Base-by-base conservation (phyloP, 352 stramenopile genomes). In the Phytopythium kandeliae region DNA sequence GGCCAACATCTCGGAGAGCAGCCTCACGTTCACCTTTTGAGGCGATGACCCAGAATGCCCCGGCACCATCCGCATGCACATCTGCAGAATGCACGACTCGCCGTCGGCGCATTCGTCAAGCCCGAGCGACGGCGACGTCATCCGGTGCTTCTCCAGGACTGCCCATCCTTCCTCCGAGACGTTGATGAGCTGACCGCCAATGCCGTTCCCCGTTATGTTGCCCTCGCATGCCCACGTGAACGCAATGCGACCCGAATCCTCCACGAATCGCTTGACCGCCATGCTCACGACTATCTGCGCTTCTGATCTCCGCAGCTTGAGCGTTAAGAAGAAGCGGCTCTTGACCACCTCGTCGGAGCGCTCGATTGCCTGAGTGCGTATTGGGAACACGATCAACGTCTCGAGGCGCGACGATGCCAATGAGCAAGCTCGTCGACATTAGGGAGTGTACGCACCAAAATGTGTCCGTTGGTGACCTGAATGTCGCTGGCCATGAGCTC, bases 121-220 rank as follows among this genome's bases (percentile, higher is more conserved):
- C 22, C 25, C 16, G 13, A 40, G 8, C n/a, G 44, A 33, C 26
- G 35, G 30, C 9, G 47, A 45, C 11, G 31, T 40, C 11, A 50
- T 37, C 2, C 21, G 19, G 26, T 54, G 25, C 19, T 28, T 24
- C 31, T 66, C 57, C 5, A 71, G 42, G 38, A 71, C 35, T 5
- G 63, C 58, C 63, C 64, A 69, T 6, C 60, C 64, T 25, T 55
- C 52, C 25, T 69, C 64, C 12, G 48, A 54, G 13, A 62, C 44
- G 17, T 65, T 65, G 31, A 71, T 44, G 13, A 46, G 26, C 16
- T 69, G 38, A 17, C 51, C 44, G 8, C 26, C 48, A 22, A 57
- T 64, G 47, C 31, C 52, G 26, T 7, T 33, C 3, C 61, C 64
- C 44, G 67, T 57, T 0, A 33, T 63, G 24, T 69, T 41, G 12